Conservation (phyloP, 177 flowering plant species). For the Vitis hybrid region DNA sequence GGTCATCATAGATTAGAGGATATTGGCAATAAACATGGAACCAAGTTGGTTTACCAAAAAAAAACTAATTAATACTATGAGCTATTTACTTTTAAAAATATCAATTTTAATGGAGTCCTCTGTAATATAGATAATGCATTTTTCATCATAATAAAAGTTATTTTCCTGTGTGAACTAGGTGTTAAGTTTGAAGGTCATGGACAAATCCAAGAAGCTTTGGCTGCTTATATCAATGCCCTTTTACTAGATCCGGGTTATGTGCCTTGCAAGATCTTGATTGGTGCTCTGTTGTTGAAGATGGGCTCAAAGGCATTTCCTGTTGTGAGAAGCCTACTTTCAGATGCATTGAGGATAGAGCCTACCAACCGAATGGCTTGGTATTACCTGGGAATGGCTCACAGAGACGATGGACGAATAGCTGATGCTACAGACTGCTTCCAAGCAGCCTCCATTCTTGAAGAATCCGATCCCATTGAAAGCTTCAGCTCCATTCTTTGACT, state of each 20-base stretch:
- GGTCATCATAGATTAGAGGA: too few relatives aligned
- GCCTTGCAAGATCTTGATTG: conserved; percentile 63
- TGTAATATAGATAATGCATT: neutral
- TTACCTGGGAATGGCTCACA: conserved; percentile 78
- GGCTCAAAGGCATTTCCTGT: conserved; percentile 61
- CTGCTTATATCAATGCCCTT: conserved; percentile 53
- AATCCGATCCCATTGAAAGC: conserved; percentile 85
- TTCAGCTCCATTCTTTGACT: conserved; percentile 49
- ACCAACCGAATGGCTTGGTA: conserved; percentile 88
- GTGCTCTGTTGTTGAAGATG: conserved; percentile 53
- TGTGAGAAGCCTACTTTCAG: conserved; percentile 80
- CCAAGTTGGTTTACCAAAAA: neutral
- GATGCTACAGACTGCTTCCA: conserved; percentile 96
- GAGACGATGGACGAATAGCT: conserved; percentile 68
- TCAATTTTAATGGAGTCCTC: neutral
- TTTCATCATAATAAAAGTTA: neutral
- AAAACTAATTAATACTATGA: neutral
- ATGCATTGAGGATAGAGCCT: conserved; percentile 89
- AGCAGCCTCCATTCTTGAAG: conserved; percentile 96
- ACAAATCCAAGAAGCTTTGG: conserved; percentile 47
- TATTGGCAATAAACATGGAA: too few relatives aligned
- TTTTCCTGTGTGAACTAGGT: conserved; percentile 38
- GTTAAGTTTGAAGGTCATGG: conserved; percentile 62
- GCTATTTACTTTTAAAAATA: neutral
- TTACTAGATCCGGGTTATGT: conserved; percentile 61